Evolutionary conservation across 768 basidiomycete genomes (phyloP), one percentile per base, ranked within the genome.

Genomic region (Kwoniella sp.): DNA sequence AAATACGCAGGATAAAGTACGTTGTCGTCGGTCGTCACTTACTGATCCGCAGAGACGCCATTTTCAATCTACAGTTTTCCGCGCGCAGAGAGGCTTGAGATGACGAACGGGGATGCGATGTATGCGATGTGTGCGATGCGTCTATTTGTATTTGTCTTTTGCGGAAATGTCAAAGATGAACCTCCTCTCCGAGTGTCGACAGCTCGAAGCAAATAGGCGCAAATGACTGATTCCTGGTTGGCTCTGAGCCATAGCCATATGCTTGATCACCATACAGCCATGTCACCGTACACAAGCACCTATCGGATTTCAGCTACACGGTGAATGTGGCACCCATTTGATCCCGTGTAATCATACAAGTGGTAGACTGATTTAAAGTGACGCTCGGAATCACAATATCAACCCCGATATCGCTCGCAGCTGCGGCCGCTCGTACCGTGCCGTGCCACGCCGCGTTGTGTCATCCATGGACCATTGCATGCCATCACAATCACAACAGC

Each of bases 261-360:
- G n/a, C n/a, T n/a, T n/a, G n/a, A n/a, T n/a, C n/a, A 48, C 30
- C 17, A 48, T 34, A 41, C 47, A 8, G 28, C 34, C 20, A n/a
- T 54, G 20, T n/a, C 7, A 45, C n/a, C 22, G 50, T 51, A 15
- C 50, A n/a, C n/a, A 4, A 0, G 26, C 22, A 11, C 58, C 58
- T 60, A 60, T 60, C 50, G 48, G 58, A 58, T 47, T 25, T n/a
- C 29, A 60, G 47, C 37, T 13, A 28, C 8, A 26, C 17, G 20
- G 41, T 25, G 54, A 61, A 50, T 72, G 71, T 72, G 71, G 63
- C 71, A 66, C 60, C 54, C 22, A 63, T 63, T 65, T 61, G 70
- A 65, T 71, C 25, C 67, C 70, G 67, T n/a, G n/a, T 58, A 59
- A 13, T 8, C n/a, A 17, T 5, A 7, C 5, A 37, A 37, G 34